Conservation (phyloP, 202 grass and related monocot species). For the Digitaria exilis region DNA sequence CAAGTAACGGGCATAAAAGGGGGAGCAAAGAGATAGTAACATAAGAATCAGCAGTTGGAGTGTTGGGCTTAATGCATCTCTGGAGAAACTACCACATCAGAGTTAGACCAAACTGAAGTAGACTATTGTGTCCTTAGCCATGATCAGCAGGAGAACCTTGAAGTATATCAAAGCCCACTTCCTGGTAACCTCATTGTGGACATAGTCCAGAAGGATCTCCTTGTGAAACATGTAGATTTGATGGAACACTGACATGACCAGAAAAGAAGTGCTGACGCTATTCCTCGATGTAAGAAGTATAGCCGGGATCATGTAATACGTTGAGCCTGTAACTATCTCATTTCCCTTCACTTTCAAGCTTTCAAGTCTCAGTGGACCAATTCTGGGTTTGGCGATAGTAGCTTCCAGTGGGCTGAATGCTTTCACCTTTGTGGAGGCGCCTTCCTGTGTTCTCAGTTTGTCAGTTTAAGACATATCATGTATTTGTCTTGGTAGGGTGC, state of each 20-base stretch:
- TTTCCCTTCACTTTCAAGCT: slow-evolving; percentile 66
- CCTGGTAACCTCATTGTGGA: slow-evolving; percentile 85
- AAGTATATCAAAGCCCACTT: slow-evolving; percentile 89
- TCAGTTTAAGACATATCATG: slow-evolving; percentile 23
- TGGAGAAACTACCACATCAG: neutral
- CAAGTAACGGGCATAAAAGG: neutral
- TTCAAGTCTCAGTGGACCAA: slow-evolving; percentile 51
- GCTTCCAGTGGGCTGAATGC: slow-evolving; percentile 80
- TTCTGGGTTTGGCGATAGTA: slow-evolving; percentile 46
- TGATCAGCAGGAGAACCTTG: slow-evolving; percentile 65
- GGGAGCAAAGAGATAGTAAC: neutral
- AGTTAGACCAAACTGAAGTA: slow-evolving; percentile 61
- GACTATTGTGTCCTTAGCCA: slow-evolving; percentile 84
- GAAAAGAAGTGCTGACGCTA: slow-evolving; percentile 53
- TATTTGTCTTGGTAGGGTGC: slow-evolving; percentile 1
- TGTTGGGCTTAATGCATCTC: neutral
- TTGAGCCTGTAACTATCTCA: slow-evolving; percentile 48
- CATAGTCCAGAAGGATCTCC: slow-evolving; percentile 92
- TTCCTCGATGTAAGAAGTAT: slow-evolving; percentile 70
- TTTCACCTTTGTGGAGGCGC: slow-evolving; percentile 48
- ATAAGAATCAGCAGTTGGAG: too few relatives aligned
- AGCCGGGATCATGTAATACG: slow-evolving; percentile 64
- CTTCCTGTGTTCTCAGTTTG: slow-evolving; percentile 34
- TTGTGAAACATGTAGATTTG: slow-evolving; percentile 94
- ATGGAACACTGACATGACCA: slow-evolving; percentile 72